A percentile compares a stretch with the other conserved stretches of the same genome.
Evolutionary conservation across 2,329 filamentous ascomycete species (phyloP).

Genomic region (Botrytis porri): DNA sequence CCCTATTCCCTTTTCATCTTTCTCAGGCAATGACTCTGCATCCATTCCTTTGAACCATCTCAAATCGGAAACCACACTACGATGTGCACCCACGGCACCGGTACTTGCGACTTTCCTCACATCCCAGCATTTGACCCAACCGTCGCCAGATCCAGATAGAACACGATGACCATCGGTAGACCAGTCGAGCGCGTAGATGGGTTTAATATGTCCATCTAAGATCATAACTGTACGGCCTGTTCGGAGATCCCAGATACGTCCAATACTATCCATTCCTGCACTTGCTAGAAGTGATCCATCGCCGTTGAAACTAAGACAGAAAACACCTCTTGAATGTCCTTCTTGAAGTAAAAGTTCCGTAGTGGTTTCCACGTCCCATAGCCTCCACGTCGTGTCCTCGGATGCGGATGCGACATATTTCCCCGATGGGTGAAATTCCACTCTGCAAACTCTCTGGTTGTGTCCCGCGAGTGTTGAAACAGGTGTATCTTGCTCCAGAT

Average conservation of each 20-base stretch:
- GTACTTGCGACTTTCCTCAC: constrained; percentile 81
- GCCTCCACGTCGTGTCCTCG: constrained; percentile 92
- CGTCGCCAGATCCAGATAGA: constrained; percentile 87
- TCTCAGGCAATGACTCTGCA: constrained; percentile 61
- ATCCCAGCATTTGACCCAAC: constrained; percentile 98
- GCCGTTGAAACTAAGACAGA: constrained; percentile 81
- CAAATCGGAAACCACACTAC: constrained; percentile 86
- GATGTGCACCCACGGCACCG: constrained; percentile 86
- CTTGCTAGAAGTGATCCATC: constrained; percentile 89
- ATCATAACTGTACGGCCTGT: constrained; percentile 95
- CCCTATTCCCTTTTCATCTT: constrained; percentile 63
- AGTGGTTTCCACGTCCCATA: constrained; percentile 89
- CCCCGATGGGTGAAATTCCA: constrained; percentile 93
- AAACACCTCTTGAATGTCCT: constrained; percentile 92
- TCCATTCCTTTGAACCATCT: constrained; percentile 91
- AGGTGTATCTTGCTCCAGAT: constrained; percentile 79
- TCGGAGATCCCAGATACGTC: constrained; percentile 90
- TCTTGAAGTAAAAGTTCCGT: constrained; percentile 86
- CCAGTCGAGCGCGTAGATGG: constrained; percentile 94
- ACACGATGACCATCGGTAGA: constrained; percentile 86
- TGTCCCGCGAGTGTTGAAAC: constrained; percentile 80
- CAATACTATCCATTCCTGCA: constrained; percentile 91
- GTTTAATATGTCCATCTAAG: constrained; percentile 80
- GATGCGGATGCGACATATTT: constrained; percentile 88
- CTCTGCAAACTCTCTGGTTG: constrained; percentile 79